Evolutionary conservation across 306 rosid genomes (phyloP), one percentile per base, ranked within the genome.

Genomic region (Mimosa pudica): DNA sequence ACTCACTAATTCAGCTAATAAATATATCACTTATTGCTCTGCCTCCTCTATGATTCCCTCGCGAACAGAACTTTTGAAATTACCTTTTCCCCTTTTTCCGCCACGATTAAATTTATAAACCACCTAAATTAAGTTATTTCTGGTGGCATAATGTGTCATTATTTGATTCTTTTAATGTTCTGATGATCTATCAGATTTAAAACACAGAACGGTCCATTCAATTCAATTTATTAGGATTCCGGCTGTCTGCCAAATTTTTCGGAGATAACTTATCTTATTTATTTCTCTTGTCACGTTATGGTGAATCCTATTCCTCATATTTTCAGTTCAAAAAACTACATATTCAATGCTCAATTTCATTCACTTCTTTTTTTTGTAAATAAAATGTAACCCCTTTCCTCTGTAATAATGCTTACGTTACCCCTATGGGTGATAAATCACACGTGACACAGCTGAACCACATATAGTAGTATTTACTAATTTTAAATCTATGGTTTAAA

Each of bases 151-250:
- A 66, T 38, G 45, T 14, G 13, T 9, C 46, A 68, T 41, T 62
- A 33, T 69, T 30, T 10, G 41, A 30, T 61, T 30, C 17, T 30
- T 30, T 61, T 30, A 30, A 60, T 10, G 12, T 61, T 61, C 67
- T 61, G 38, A 24, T 61, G 8, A 44, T 18, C 30, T 41, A 44
- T 18, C 30, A 17, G 49, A 41, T 38, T 32, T 12, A 32, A 62
- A 62, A 32, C 42, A 11, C 3, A 52, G 68, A 52, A 79, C 64
- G 45, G 70, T 67, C 62, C 30, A 75, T 75, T 82, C 1, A 79
- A 75, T 79, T 75, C 18, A 71, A 82, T 85, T 85, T 71, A 85
- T 79, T 82, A 70, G 16, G 76, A 74, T 85, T 81, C 88, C 78
- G 73, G 63, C 85, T 61, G 83, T 85, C 76, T 54, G 81, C 86